A percentile compares a stretch with the other conserved stretches of the same genome.
phyloP scores from a whole-genome alignment of 495 filamentous ascomycete genomes.

The Neurospora tetraspora region DNA sequence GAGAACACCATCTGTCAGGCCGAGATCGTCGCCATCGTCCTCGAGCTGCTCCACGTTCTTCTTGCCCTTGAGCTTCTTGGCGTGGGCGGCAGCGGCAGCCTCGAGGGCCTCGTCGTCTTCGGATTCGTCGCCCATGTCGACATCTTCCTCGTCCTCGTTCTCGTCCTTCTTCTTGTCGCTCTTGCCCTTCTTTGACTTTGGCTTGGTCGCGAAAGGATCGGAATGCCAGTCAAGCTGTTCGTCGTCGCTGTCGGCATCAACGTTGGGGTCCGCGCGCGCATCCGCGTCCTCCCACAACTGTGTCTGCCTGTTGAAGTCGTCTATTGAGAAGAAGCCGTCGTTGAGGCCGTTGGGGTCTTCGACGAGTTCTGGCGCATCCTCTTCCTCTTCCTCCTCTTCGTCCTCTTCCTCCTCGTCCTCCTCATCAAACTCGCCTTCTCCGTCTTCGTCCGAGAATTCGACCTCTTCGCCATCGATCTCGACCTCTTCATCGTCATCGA shows the following conservation, averaged over 20 bases:
- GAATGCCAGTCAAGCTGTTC: constrained; percentile 79
- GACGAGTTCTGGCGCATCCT: constrained; percentile 31
- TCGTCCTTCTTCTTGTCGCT: constrained; percentile 6
- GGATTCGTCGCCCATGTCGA: constrained; percentile 42
- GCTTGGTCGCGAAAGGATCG: constrained; percentile 44
- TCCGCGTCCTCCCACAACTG: constrained; percentile 81
- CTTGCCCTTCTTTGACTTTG: constrained; percentile 1
- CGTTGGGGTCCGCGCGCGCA: constrained; percentile 49
- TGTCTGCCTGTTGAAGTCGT: constrained; percentile 91
- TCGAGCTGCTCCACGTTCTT: constrained; percentile 20
- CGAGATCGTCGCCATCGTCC: constrained; percentile 45
- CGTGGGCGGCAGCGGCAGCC: not conserved
- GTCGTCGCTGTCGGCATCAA: constrained; percentile 56
- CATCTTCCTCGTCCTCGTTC: constrained; percentile 9
- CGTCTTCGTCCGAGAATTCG: constrained; percentile 3
- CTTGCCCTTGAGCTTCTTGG: constrained; percentile 3
- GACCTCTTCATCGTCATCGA: constrained; percentile 30
- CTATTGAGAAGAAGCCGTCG: constrained; percentile 96
- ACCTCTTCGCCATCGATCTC: constrained; percentile 17
- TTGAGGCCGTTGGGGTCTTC: constrained; percentile 57
- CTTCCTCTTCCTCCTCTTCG: constrained; percentile 22
- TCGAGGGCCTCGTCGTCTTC: constrained; percentile 6
- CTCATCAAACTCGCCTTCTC: constrained; percentile 16
- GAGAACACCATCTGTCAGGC: constrained; percentile 38
- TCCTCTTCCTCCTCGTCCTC: constrained; percentile 22